Evolutionary conservation across 257 asterid species (phyloP), one percentile per base, ranked within the genome.

Genomic region (Voacanga thouarsii): DNA sequence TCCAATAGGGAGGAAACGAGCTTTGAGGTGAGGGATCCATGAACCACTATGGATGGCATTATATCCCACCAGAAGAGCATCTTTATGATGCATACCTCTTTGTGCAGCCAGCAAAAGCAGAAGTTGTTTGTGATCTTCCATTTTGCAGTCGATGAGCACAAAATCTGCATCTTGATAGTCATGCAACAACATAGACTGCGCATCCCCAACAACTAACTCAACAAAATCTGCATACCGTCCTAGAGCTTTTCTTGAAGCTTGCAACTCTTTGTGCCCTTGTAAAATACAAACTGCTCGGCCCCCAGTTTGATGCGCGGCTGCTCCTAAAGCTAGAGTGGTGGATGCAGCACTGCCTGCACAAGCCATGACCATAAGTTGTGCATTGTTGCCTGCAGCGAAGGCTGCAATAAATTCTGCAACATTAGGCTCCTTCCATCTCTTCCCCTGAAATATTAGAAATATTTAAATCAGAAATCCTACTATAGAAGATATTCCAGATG

Each of bases 1-100:
- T 50, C 82, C 85, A 78, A 78, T 78, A 2, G 82, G 80, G 49
- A 82, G 82, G 55, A 82, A 74, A 28, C 78, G 80, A 28, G 77
- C 55, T 75, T 69, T 68, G 45, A 82, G 70, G 67, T 60, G 61
- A 59, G 44, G 30, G 2, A 26, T 30, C 74, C 60, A 41, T 51
- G 69, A n/a, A 10, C 50, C 71, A 61, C 82, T 9, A 50, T 74
- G 77, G 47, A 68, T 26, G 43, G 82, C 80, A 78, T 82, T 82
- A 76, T 67, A 82, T 28, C 80, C 85, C 5, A 78, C 82, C 24
- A 82, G 43, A 67, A 61, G 41, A 5, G 60, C 77, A 16, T 56
- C 74, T 53, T 73, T 47, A 8, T 75, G 24, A 15, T 51, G 68
- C 76, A 56, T 55, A 21, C 64, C 70, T 12, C 19, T 28, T 9